Conservation (phyloP, 2,329 filamentous ascomycete genomes). For the Didymella sp. region DNA sequence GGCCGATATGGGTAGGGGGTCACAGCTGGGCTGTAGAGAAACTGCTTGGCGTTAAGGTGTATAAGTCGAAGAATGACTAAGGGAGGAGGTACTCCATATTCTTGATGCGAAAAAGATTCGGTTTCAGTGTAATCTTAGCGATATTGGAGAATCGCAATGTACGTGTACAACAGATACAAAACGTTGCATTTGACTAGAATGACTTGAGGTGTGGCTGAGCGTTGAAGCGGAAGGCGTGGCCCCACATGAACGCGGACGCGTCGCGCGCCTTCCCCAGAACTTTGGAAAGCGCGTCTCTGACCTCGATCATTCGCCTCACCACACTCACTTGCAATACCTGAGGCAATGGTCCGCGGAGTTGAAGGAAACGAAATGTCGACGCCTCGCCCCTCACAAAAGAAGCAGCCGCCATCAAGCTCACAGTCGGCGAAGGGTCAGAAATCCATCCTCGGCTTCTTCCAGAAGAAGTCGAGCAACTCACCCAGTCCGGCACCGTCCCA, state of each 20-base stretch:
- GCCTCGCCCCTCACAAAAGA: slow-evolving; percentile 54
- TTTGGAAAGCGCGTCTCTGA: slow-evolving; percentile 10
- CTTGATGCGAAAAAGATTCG: background rate
- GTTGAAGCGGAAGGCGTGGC: slow-evolving; percentile 2
- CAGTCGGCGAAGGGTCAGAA: slow-evolving; percentile 67
- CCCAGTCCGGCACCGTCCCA: slow-evolving; percentile 50
- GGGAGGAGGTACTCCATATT: too few relatives aligned
- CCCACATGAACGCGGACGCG: slow-evolving; percentile 15
- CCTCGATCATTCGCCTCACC: slow-evolving; percentile 1
- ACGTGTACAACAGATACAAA: background rate
- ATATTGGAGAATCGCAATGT: background rate
- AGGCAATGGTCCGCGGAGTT: slow-evolving; percentile 53
- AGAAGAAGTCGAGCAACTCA: slow-evolving; percentile 63
- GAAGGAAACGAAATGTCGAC: slow-evolving; percentile 58
- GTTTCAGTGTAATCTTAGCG: background rate
- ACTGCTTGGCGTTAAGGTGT: slow-evolving; percentile 29
- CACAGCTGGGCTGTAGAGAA: slow-evolving; percentile 34
- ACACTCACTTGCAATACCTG: background rate
- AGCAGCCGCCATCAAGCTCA: slow-evolving; percentile 53
- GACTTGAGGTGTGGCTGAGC: background rate
- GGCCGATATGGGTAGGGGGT: slow-evolving; percentile 27
- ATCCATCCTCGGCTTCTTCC: slow-evolving; percentile 82
- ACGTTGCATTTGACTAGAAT: background rate
- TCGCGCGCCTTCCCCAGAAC: slow-evolving; percentile 10
- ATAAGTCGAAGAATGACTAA: slow-evolving; percentile 24